Base-by-base conservation (phyloP, 129 eudicot genomes). In the Saposhnikovia divaricata region DNA sequence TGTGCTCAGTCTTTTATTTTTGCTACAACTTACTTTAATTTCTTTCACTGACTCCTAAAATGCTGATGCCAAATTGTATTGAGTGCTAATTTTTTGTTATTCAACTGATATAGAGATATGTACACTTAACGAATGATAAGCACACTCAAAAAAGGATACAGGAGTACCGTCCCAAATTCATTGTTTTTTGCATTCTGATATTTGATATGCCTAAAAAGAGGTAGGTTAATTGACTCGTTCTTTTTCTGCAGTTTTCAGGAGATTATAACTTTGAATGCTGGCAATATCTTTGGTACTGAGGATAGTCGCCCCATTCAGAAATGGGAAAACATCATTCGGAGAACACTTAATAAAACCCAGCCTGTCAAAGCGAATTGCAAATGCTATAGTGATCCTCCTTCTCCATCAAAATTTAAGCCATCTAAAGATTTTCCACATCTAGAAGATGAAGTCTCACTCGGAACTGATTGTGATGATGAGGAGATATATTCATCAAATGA, bases 261-360 rank as follows among this genome's bases (percentile, higher is more conserved):
- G 83, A 84, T 95, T 43, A 87, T 95, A 75, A 95, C 97, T n/a
- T 86, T 95, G 80, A 92, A 88, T 80, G 97, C 99, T 79, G 95
- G 95, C 37, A 95, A 95, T 76, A 95, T 95, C 48, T 90, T 95
- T 81, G 99, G 96, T 8, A 85, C 95, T 74, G 99, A 95, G 86
- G 97, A 92, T 83, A 90, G 68, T 42, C 93, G 99, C 4, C 97
- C 97, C 39, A 87, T 89, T 68, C 82, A 89, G 39, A 79, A 79
- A 80, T 95, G 99, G 99, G 99, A 95, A 87, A 83, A 83, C 51
- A 79, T 92, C 42, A 95, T 95, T 21, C 96, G 99, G 25, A 89
- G 85, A 70, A 83, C 96, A 69, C 94, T 95, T 23, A 87, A 88
- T 77, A 86, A 83, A 86, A 81, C 86, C 43, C 85, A 75, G 46